Evolutionary conservation across 768 basidiomycete species (phyloP).

Genomic region (Suillus alpinus): DNA sequence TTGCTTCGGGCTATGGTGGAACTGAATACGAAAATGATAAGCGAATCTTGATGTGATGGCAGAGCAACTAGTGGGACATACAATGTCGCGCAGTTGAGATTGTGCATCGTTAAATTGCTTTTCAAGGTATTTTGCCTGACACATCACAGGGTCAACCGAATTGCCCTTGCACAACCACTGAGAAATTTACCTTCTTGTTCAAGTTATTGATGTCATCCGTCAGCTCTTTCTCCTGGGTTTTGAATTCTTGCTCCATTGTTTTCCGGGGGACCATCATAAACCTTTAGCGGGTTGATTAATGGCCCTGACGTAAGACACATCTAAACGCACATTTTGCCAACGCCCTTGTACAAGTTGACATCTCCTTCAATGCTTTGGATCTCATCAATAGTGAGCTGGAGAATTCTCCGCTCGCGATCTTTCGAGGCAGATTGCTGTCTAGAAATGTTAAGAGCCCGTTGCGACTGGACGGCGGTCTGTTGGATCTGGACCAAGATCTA

Average conservation of each 20-base stretch:
- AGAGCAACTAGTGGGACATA: constrained; percentile 32
- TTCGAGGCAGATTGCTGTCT: constrained; percentile 75
- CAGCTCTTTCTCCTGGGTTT: constrained; percentile 76
- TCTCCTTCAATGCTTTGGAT: constrained; percentile 66
- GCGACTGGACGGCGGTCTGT: constrained; percentile 83
- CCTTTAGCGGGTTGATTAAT: constrained; percentile 42
- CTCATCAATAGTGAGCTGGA: constrained; percentile 87
- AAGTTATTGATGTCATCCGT: constrained; percentile 79
- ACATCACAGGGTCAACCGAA: not conserved
- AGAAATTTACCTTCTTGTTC: constrained; percentile 73
- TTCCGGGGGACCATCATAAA: constrained; percentile 85
- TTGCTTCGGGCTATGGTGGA: constrained; percentile 28
- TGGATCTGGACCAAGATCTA: constrained; percentile 94
- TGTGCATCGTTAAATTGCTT: constrained; percentile 93
- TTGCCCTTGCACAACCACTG: not conserved
- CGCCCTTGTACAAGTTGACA: constrained; percentile 88
- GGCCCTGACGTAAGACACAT: not conserved
- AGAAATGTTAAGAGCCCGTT: constrained; percentile 70
- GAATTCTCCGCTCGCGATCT: constrained; percentile 85
- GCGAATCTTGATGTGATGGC: not conserved
- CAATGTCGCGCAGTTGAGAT: constrained; percentile 80
- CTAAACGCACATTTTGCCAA: constrained; percentile 81
- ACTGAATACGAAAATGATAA: constrained; percentile 18
- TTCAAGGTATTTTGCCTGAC: constrained; percentile 84
- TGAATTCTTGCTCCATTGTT: constrained; percentile 75